phyloP scores from a whole-genome alignment of 1,139 yeast genomes.

The Entelexis paramagnoliae region DNA sequence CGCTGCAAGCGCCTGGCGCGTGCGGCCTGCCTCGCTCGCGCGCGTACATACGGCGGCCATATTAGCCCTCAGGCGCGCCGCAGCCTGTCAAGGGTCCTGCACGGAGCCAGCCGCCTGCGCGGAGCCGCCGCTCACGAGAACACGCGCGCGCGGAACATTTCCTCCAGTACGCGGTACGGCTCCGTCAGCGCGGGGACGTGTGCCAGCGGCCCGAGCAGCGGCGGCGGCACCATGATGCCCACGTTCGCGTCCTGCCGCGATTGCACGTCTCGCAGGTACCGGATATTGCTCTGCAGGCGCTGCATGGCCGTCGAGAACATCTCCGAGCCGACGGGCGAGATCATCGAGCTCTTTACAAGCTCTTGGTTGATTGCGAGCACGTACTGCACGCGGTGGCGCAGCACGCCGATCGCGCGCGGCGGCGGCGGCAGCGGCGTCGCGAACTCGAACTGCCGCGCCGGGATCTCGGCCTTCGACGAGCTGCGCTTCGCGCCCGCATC shows the following conservation, averaged over 20 bases:
- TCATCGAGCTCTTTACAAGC: slow-evolving; percentile 27
- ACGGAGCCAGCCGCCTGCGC: no score
- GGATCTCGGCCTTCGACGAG: slow-evolving; percentile 5
- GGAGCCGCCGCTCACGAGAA: not conserved
- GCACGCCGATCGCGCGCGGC: slow-evolving; percentile 11
- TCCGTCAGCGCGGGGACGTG: slow-evolving; percentile 29
- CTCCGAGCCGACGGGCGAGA: slow-evolving; percentile 17
- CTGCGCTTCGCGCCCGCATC: not conserved
- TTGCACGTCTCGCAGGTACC: slow-evolving; percentile 26
- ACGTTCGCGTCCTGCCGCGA: not conserved
- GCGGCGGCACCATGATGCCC: slow-evolving; percentile 21
- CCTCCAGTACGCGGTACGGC: slow-evolving; percentile 27
- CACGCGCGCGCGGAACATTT: slow-evolving; percentile 23
- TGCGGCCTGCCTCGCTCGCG: no score
- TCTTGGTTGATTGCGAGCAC: slow-evolving; percentile 31
- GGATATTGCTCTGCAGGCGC: slow-evolving; percentile 31
- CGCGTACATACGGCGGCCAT: no score
- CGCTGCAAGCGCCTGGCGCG: no score
- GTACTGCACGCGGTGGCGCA: slow-evolving; percentile 20
- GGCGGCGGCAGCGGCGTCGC: slow-evolving; percentile 17
- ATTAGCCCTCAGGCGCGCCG: no score
- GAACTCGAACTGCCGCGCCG: slow-evolving; percentile 18
- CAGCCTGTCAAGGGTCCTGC: no score
- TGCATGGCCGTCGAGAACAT: slow-evolving; percentile 27
- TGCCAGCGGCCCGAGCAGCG: slow-evolving; percentile 28